Percentiles rank a stretch among this genome's conserved stretches.
phyloP scores from a whole-genome alignment of 495 filamentous ascomycete species.

The Talaromyces stipitatus region DNA sequence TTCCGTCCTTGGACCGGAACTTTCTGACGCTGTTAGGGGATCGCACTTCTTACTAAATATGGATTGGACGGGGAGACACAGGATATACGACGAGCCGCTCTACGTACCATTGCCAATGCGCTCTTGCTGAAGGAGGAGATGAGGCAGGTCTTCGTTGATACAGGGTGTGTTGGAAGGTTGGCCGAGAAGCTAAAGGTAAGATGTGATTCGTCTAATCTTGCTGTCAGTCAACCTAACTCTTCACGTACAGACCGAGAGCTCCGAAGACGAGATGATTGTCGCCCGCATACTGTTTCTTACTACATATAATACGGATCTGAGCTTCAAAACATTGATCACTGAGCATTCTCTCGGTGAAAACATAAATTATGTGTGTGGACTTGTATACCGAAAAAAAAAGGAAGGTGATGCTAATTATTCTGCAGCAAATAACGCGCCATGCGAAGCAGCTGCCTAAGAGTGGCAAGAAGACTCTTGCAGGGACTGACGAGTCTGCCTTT shows the following conservation, averaged over 20 bases:
- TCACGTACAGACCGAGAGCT: slow-evolving; percentile 49
- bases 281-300: slow-evolving; percentile 78
- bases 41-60: slow-evolving; percentile 62
- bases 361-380: slow-evolving; percentile 48
- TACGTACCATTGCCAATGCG: slow-evolving; percentile 83
- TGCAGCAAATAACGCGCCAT: slow-evolving; percentile 61
- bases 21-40: slow-evolving; percentile 49
- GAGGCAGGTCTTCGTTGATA: slow-evolving; percentile 73
- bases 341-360: slow-evolving; percentile 61
- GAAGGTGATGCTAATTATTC: background rate
- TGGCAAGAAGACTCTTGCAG: slow-evolving; percentile 32
- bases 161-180: slow-evolving; percentile 63
- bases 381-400: background rate
- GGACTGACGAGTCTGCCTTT: slow-evolving; percentile 73
- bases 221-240: background rate
- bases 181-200: slow-evolving; percentile 61
- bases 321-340: slow-evolving; percentile 62
- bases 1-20: background rate
- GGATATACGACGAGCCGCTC: slow-evolving; percentile 63
- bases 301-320: slow-evolving; percentile 71
- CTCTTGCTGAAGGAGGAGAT: slow-evolving; percentile 63
- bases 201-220: background rate
- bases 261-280: slow-evolving; percentile 82
- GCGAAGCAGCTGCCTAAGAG: slow-evolving; percentile 50
- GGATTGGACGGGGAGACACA: slow-evolving; percentile 55